Evolutionary conservation across 2,329 filamentous ascomycete species (phyloP).

Genomic region (Juglanconis oblonga): DNA sequence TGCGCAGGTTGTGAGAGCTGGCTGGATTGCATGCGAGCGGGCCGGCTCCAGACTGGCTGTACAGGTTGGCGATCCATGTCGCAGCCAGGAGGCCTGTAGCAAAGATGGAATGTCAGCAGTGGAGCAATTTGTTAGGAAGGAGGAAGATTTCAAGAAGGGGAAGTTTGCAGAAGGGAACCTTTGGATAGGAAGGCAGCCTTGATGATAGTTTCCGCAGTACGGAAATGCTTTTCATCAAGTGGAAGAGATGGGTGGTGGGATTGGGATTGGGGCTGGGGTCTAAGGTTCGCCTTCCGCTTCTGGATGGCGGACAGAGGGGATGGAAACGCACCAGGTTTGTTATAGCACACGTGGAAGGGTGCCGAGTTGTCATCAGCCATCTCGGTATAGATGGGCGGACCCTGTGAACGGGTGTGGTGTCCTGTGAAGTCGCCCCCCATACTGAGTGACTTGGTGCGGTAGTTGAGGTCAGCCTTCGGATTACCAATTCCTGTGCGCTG

Average conservation of each 20-base stretch:
- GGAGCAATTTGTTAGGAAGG: not conserved
- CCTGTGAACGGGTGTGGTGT: slow-evolving; percentile 15
- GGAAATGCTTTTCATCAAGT: no score
- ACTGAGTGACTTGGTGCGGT: not conserved
- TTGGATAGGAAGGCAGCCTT: no score
- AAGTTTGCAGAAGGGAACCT: no score
- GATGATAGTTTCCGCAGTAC: no score
- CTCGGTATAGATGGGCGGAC: slow-evolving; percentile 11
- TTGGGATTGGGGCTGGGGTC: no score
- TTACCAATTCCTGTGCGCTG: not conserved
- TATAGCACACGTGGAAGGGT: slow-evolving; percentile 4
- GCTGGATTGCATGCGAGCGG: not conserved
- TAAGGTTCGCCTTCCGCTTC: no score
- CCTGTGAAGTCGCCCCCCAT: slow-evolving; percentile 8
- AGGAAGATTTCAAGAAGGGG: not conserved
- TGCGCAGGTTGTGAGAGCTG: slow-evolving; percentile 5
- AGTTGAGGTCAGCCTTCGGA: not conserved
- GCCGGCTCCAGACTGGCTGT: not conserved
- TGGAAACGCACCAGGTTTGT: slow-evolving; percentile 3
- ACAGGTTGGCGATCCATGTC: slow-evolving; percentile 16
- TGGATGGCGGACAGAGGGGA: no score
- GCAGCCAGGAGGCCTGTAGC: slow-evolving; percentile 12
- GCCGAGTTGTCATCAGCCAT: not conserved
- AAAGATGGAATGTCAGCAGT: not conserved
- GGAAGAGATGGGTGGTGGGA: no score